Evolutionary conservation across 1,139 yeast genomes (phyloP).

Genomic region (Geotrichum aggregatum): DNA sequence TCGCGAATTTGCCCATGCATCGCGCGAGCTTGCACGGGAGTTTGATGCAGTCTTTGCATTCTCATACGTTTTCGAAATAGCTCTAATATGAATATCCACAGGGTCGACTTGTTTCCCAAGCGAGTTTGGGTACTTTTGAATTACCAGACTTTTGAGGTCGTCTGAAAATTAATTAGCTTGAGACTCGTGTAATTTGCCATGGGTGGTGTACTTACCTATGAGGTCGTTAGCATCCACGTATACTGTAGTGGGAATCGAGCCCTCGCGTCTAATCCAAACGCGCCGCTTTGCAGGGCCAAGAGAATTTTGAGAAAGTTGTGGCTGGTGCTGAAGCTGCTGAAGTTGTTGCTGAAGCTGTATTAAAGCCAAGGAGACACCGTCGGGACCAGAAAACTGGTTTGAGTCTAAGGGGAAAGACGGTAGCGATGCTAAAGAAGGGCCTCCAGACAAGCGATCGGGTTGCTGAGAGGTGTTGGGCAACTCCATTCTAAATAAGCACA

Average conservation of each 20-base stretch:
- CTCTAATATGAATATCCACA: constrained; percentile 48
- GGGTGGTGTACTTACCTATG: constrained; percentile 3
- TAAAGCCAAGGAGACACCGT: constrained; percentile 4
- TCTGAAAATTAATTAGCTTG: constrained; percentile 38
- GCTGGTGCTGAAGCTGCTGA: neutral
- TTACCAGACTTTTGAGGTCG: constrained; percentile 61
- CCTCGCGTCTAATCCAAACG: constrained; percentile 61
- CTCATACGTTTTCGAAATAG: neutral
- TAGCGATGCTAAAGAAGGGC: neutral
- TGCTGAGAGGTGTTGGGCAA: neutral
- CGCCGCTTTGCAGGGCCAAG: constrained; percentile 34
- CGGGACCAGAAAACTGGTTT: neutral
- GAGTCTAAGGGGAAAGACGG: neutral
- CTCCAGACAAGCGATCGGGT: neutral
- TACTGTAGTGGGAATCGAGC: constrained; percentile 65
- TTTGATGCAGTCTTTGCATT: neutral
- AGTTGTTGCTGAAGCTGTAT: constrained; percentile 7
- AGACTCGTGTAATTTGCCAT: too few species aligned
- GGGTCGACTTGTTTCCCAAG: constrained; percentile 63
- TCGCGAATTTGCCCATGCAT: neutral
- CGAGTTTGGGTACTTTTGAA: constrained; percentile 64
- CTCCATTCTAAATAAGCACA: too few species aligned
- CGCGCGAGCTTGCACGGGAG: neutral
- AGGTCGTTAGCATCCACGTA: constrained; percentile 48
- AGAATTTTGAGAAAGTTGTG: neutral